phyloP scores from a whole-genome alignment of 768 basidiomycete species.

The Pleurotus tuoliensis region DNA sequence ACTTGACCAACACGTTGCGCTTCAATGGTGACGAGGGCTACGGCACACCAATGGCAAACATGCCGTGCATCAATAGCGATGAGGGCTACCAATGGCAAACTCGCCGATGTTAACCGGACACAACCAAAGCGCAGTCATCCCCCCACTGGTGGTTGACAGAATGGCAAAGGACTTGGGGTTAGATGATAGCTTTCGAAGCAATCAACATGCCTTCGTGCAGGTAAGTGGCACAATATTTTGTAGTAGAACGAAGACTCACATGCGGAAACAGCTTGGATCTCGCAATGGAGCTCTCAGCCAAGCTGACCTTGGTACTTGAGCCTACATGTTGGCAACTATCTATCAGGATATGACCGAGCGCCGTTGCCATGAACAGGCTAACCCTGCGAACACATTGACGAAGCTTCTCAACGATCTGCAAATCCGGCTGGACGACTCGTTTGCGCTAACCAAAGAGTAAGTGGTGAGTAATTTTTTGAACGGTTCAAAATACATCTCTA shows the following conservation, averaged over 20 bases:
- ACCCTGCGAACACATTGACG: neutral
- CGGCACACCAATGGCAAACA: too few species aligned
- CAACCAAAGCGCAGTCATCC: too few species aligned
- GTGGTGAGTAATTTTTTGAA: conserved; percentile 5
- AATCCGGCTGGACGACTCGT: conserved; percentile 10
- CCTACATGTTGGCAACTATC: neutral
- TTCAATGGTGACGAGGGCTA: too few species aligned
- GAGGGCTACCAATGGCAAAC: too few species aligned
- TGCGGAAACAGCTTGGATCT: neutral
- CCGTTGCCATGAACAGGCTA: neutral
- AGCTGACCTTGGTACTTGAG: neutral
- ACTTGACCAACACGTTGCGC: too few species aligned
- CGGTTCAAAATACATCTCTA: neutral
- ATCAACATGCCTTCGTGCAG: neutral
- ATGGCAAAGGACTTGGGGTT: conserved; percentile 1
- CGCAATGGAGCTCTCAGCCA: neutral
- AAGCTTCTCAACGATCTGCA: conserved; percentile 5
- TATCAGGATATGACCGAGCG: neutral
- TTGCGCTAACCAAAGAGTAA: conserved; percentile 14
- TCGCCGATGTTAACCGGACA: too few species aligned
- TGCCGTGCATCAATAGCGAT: too few species aligned
- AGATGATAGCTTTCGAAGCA: neutral
- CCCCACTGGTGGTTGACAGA: neutral
- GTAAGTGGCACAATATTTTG: neutral
- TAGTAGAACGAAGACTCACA: neutral